These are phyloP conservation scores for Dacryopinax primogenitus DNA, from an alignment of 768 basidiomycete genomes.

Conservation along the genomic window DNA sequence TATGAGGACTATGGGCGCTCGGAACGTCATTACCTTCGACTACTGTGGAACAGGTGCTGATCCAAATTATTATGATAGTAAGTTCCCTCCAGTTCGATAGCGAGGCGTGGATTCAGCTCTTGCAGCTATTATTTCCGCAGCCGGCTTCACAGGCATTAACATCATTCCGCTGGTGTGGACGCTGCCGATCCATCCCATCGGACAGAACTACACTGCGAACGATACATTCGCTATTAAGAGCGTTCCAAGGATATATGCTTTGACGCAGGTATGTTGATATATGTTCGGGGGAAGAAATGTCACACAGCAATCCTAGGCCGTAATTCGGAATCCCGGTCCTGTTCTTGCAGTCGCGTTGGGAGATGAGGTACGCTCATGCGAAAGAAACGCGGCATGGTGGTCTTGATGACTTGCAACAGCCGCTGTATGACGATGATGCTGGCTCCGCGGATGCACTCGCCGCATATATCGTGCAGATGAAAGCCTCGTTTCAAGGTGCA, in stretches of 20 bases:
- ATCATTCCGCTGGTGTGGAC: slow-evolving; percentile 1
- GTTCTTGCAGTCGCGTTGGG: slow-evolving; percentile 1
- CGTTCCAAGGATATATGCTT: background rate
- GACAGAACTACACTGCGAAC: slow-evolving; percentile 3
- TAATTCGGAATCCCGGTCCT: background rate
- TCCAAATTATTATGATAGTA: background rate
- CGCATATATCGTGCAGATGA: slow-evolving; percentile 13
- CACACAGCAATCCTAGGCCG: background rate
- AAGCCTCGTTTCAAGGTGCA: slow-evolving; percentile 10
- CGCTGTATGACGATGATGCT: slow-evolving; percentile 14
- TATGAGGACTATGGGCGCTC: background rate
- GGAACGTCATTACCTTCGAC: slow-evolving; percentile 8
- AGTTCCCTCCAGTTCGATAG: background rate
- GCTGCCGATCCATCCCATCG: background rate
- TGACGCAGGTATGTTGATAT: background rate
- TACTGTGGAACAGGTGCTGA: background rate
- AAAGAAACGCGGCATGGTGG: background rate
- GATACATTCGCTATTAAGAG: slow-evolving; percentile 5
- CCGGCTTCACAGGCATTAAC: background rate
- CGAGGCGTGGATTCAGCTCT: background rate
- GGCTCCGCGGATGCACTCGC: slow-evolving; percentile 12
- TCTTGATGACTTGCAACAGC: background rate
- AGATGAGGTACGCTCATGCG: background rate
- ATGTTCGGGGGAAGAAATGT: background rate
- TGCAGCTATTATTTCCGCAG: background rate